Conservation (phyloP, 495 filamentous ascomycete genomes). For the Usnea hakonensis region DNA sequence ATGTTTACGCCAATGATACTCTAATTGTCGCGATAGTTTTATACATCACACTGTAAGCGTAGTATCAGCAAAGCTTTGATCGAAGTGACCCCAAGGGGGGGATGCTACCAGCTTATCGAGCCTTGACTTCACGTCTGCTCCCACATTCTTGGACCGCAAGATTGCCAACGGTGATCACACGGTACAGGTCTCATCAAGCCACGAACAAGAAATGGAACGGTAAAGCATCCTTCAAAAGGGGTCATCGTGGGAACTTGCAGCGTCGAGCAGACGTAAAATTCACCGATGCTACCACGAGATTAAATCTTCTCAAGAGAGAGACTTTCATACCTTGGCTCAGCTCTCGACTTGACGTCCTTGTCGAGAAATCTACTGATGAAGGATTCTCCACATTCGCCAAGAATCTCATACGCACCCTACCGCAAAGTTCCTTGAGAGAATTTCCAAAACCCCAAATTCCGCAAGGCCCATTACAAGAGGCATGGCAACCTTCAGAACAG, state of each 20-base stretch:
- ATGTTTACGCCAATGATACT: not conserved
- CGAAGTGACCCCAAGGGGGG: constrained; percentile 13
- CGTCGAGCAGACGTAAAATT: not conserved
- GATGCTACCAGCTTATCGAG: constrained; percentile 15
- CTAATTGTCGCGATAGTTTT: not conserved
- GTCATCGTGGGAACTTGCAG: not conserved
- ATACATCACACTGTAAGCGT: not conserved
- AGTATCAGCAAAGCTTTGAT: not conserved
- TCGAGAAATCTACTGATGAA: not conserved
- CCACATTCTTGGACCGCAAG: not conserved
- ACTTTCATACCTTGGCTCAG: constrained; percentile 11
- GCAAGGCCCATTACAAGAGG: not conserved
- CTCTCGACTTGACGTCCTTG: constrained; percentile 10
- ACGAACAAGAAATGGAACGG: not conserved
- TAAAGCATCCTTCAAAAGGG: too few relatives aligned
- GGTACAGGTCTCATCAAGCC: not conserved
- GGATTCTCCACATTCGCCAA: constrained; percentile 11
- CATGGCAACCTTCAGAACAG: constrained; percentile 17
- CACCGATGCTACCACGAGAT: not conserved
- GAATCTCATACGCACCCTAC: constrained; percentile 6
- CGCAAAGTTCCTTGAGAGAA: not conserved
- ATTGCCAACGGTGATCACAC: not conserved
- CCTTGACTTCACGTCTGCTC: constrained; percentile 19
- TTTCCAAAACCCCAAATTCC: not conserved
- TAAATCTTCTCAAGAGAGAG: not conserved